A percentile compares a stretch with the other conserved stretches of the same genome.
Conservation (phyloP, 1,139 yeast species). For the Lizanozyma gosingica region DNA sequence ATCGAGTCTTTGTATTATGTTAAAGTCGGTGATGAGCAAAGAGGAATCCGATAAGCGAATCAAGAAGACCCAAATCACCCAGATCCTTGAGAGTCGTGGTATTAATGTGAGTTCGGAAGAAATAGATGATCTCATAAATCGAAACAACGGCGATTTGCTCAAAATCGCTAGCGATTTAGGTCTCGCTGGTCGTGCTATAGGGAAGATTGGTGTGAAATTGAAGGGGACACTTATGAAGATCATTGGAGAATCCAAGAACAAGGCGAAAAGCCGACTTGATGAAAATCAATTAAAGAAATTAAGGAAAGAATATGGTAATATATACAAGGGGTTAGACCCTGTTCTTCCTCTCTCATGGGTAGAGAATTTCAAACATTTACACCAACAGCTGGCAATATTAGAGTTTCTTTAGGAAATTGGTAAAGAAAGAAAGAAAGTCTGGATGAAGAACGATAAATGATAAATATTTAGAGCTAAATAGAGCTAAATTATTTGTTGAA, state of each 20-base stretch:
- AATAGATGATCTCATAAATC: background rate
- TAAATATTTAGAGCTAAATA: too few species aligned
- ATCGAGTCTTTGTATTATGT: slow-evolving; percentile 29
- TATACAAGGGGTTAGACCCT: background rate
- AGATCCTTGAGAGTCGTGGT: background rate
- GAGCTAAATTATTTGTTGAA: too few species aligned
- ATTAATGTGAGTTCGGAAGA: background rate
- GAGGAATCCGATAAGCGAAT: background rate
- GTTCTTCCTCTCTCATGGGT: background rate
- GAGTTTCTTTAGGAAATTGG: too few species aligned
- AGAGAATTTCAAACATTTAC: background rate
- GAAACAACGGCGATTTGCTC: background rate
- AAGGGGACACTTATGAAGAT: too few species aligned
- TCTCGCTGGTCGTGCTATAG: background rate
- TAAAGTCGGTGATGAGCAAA: slow-evolving; percentile 20
- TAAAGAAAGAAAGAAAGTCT: background rate
- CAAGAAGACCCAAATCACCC: background rate
- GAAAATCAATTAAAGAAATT: background rate
- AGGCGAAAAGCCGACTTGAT: background rate
- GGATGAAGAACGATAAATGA: too few species aligned
- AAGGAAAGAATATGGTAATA: background rate
- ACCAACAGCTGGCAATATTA: background rate
- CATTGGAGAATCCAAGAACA: background rate
- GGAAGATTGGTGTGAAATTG: background rate
- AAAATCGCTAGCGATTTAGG: background rate